Percentiles rank a stretch among this genome's conserved stretches.
These are phyloP conservation scores for Helicostylum pulchrum DNA, from an alignment of 192 early-diverging fungal genomes.

Conservation along the genomic window DNA sequence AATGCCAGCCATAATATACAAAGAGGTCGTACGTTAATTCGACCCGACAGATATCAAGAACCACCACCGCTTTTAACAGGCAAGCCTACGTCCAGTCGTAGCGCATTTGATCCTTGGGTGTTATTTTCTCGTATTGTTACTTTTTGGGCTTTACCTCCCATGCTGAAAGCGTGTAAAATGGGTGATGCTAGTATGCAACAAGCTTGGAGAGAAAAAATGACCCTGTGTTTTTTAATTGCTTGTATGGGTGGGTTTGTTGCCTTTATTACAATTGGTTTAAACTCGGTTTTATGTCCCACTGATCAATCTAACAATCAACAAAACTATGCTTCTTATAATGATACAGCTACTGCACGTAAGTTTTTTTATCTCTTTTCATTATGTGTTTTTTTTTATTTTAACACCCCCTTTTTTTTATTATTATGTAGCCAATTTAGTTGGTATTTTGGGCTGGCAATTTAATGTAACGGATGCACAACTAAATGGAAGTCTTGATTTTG, in stretches of 20 bases:
- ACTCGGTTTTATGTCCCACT: slow-evolving; percentile 59
- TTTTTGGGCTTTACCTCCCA: slow-evolving; percentile 64
- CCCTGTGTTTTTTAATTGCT: slow-evolving; percentile 77
- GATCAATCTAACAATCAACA: slow-evolving; percentile 43
- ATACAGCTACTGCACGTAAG: slow-evolving; percentile 29
- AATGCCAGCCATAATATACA: slow-evolving; percentile 56
- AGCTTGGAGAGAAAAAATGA: slow-evolving; percentile 80
- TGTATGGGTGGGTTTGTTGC: slow-evolving; percentile 74
- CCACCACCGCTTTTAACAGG: slow-evolving; percentile 67
- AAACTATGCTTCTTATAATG: slow-evolving; percentile 48
- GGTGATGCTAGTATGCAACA: slow-evolving; percentile 67
- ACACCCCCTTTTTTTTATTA: slow-evolving; percentile 17
- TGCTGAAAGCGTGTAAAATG: slow-evolving; percentile 56
- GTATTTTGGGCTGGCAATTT: slow-evolving; percentile 49
- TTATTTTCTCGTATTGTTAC: slow-evolving; percentile 64
- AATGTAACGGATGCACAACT: slow-evolving; percentile 29
- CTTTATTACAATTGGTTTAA: slow-evolving; percentile 79
- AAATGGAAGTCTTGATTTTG: slow-evolving; percentile 36
- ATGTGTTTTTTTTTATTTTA: slow-evolving; percentile 17
- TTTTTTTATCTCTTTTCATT: background rate
- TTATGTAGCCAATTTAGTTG: slow-evolving; percentile 28
- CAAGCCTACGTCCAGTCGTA: slow-evolving; percentile 39
- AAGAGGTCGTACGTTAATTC: slow-evolving; percentile 70
- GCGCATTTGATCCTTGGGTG: slow-evolving; percentile 58
- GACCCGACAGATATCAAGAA: slow-evolving; percentile 65